Conservation (phyloP, 2,329 filamentous ascomycete species). For the Penicillium sp. region DNA sequence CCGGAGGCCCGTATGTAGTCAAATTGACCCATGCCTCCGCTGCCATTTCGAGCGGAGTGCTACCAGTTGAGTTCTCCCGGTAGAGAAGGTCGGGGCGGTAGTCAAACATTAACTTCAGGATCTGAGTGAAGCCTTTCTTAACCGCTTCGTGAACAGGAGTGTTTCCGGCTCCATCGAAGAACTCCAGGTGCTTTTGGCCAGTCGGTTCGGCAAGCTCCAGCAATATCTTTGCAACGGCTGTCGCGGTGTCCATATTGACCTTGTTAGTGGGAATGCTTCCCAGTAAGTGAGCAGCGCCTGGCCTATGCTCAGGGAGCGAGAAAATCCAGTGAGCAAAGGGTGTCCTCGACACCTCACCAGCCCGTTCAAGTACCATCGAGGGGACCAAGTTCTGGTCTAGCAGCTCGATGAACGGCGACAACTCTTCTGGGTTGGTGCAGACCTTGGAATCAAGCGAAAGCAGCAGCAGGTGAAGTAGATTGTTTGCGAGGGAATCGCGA, state of each 20-base stretch:
- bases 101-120: conserved; percentile 54
- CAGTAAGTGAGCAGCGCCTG: neutral
- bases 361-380: conserved; percentile 34
- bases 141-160: conserved; percentile 43
- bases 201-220: conserved; percentile 56
- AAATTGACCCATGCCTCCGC: conserved; percentile 28
- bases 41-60: conserved; percentile 62
- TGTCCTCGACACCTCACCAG: conserved; percentile 28
- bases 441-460: conserved; percentile 28
- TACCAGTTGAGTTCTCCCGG: conserved; percentile 72
- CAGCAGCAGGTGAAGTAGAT: conserved; percentile 63
- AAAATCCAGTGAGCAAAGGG: conserved; percentile 60
- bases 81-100: conserved; percentile 59
- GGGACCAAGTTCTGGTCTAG: conserved; percentile 51
- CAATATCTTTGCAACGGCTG: conserved; percentile 50
- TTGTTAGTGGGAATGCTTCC: neutral
- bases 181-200: conserved; percentile 43
- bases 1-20: conserved; percentile 19
- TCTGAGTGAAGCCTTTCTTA: conserved; percentile 51
- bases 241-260: neutral
- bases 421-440: conserved; percentile 34
- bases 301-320: neutral
- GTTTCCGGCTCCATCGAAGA: conserved; percentile 46
- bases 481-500: conserved; percentile 61
- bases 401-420: conserved; percentile 62